phyloP scores from a whole-genome alignment of 192 early-diverging fungal species.

The Glomus cerebriforme region DNA sequence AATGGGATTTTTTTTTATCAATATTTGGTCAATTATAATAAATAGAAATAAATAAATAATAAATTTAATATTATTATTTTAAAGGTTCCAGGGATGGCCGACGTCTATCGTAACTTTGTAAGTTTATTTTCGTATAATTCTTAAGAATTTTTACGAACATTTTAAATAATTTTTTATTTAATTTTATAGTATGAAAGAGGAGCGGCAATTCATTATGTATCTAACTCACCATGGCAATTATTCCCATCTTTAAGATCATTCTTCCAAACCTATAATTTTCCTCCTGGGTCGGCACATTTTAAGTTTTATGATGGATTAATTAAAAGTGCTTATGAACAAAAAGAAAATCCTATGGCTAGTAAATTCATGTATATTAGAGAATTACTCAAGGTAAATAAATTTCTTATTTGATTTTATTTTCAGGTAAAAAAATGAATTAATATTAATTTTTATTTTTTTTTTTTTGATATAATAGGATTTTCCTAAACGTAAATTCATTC shows the following conservation, averaged over 20 bases:
- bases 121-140: neutral
- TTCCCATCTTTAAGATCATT: slow-evolving; percentile 77
- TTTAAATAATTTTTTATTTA: neutral
- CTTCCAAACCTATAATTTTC: slow-evolving; percentile 71
- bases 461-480: slow-evolving; percentile 57
- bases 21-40: neutral
- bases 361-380: slow-evolving; percentile 38
- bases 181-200: slow-evolving; percentile 39
- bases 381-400: slow-evolving; percentile 20
- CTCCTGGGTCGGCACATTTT: slow-evolving; percentile 74
- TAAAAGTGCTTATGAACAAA: slow-evolving; percentile 36
- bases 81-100: slow-evolving; percentile 80
- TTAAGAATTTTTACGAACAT: neutral
- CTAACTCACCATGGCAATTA: slow-evolving; percentile 87
- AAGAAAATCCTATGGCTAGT: slow-evolving; percentile 31
- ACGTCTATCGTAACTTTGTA: slow-evolving; percentile 66
- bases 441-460: neutral
- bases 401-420: neutral
- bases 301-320: slow-evolving; percentile 49
- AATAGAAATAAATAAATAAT: neutral
- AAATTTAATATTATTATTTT: neutral
- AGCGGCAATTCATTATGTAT: slow-evolving; percentile 84
- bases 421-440: neutral
- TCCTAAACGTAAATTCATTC: slow-evolving; percentile 79
- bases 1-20: neutral